Base-by-base conservation (phyloP, 2,329 filamentous ascomycete species). In the Berkeleyomyces basicola region DNA sequence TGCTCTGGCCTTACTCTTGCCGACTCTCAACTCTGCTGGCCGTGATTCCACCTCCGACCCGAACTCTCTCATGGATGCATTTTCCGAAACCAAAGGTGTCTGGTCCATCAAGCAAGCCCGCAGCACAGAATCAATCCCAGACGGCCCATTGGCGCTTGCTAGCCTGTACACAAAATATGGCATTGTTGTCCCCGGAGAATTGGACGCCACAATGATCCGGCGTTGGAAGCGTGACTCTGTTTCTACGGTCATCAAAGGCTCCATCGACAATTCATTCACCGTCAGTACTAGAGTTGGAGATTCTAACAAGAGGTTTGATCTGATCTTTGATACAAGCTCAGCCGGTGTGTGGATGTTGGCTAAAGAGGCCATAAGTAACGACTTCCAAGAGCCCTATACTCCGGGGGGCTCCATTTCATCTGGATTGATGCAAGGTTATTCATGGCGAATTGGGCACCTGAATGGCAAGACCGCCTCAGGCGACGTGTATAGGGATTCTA, bases 381-480 rank as follows among this genome's bases (percentile, higher is more conserved):
- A 23, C 23, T 23, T 23, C 23, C 23, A 23, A 23, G 23, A 23
- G 68, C 67, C 62, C 62, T 73, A 74, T 67, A 65, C 62, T 57
- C 70, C 70, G 4, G 61, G 61, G 62, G 67, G 67, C 62, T 70
- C 68, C 66, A 68, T 66, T 64, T 69, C 71, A 9, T 63, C 70
- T 49, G 67, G 68, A 62, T 37, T 65, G 43, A 63, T 71, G 51
- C 64, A 61, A 5, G 70, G 71, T 4, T 58, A 63, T 44, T 67
- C 66, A 37, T 73, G 71, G 71, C 59, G 47, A 59, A 72, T 73
- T 66, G 67, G 66, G 1, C 78, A 79, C 57, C 76, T 74, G 2
- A 77, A 79, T 47, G 74, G 74, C n/a, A 76, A 72, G 58, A 70
- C 69, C 1, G 75, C 75, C 0, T 70, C 70, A 14, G 77, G 77